phyloP scores from a whole-genome alignment of 176 grass and related monocot genomes.

The Miscanthus lutarioriparius region DNA sequence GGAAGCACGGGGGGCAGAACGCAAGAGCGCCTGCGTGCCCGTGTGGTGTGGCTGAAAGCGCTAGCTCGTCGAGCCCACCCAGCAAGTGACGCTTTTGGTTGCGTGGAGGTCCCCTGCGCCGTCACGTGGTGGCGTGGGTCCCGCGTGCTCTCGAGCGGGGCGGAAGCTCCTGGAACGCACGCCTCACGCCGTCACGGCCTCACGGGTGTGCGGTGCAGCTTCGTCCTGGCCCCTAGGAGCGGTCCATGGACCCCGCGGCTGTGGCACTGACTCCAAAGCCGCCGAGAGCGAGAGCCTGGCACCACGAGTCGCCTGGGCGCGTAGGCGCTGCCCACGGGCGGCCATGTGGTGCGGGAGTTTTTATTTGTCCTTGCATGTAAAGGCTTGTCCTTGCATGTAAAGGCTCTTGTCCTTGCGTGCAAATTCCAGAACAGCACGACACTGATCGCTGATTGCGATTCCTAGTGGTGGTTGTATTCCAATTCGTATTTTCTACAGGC shows the following conservation, averaged over 20 bases:
- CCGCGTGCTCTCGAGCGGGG: not conserved
- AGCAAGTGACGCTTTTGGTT: too few relatives aligned
- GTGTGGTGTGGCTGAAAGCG: conserved; percentile 8
- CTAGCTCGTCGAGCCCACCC: not conserved
- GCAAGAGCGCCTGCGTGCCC: conserved; percentile 5
- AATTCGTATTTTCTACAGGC: too few relatives aligned
- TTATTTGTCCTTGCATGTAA: conserved; percentile 40
- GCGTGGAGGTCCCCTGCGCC: conserved; percentile 1
- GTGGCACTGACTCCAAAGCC: not conserved
- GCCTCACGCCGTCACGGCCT: not conserved
- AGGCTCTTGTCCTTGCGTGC: not conserved
- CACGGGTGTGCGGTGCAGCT: conserved; percentile 21
- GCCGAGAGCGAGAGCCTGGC: not conserved
- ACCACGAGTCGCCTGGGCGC: not conserved
- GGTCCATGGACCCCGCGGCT: conserved; percentile 23
- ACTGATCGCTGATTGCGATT: not conserved
- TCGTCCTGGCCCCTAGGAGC: conserved; percentile 23
- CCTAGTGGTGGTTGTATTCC: not conserved
- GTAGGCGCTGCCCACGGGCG: conserved; percentile 10
- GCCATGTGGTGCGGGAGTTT: not conserved
- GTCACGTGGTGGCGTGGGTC: conserved; percentile 31
- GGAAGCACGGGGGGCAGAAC: not conserved
- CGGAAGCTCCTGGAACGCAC: conserved; percentile 27
- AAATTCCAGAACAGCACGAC: conserved; percentile 11
- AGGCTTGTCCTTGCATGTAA: conserved; percentile 31